A percentile compares a stretch with the other conserved stretches of the same genome.
Evolutionary conservation across 225 moss, liverwort and hornwort species (phyloP).

Genomic region (Sphagnum tenellum): DNA sequence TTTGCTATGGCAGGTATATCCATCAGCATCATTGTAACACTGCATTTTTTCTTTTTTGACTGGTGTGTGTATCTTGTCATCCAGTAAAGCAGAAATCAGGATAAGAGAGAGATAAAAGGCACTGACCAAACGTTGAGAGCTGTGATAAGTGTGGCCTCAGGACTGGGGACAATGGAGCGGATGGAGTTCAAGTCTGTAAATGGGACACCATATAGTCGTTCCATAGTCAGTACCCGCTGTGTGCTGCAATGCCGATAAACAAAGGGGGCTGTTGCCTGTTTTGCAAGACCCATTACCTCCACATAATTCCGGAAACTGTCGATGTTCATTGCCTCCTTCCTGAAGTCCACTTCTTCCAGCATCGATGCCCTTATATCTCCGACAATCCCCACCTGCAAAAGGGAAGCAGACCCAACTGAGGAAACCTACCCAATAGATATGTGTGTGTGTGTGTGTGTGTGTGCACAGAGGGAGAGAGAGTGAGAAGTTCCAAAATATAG

Average conservation of each 20-base stretch:
- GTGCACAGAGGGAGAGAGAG: no score
- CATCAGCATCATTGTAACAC: no score
- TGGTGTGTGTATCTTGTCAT: no score
- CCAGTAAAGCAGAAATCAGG: no score
- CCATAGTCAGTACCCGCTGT: constrained; percentile 86
- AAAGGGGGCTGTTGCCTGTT: constrained; percentile 72
- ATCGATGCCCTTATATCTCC: constrained; percentile 82
- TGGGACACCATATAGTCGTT: constrained; percentile 88
- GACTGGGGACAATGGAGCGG: constrained; percentile 72
- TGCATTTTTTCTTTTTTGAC: no score
- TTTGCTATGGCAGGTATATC: no score
- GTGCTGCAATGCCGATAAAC: constrained; percentile 95
- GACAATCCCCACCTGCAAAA: constrained; percentile 64
- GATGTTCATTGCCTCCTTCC: constrained; percentile 85
- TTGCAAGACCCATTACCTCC: constrained; percentile 59
- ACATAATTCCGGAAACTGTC: constrained; percentile 76
- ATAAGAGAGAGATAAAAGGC: no score
- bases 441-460: no score
- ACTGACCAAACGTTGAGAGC: constrained; percentile 93
- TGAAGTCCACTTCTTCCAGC: constrained; percentile 93
- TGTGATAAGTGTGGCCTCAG: constrained; percentile 80
- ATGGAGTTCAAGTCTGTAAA: constrained; percentile 86
- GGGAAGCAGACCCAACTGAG: neutral
- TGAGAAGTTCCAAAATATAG: no score
- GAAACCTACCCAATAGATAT: no score